Percentiles rank a stretch among this genome's conserved stretches.
Evolutionary conservation across 257 asterid species (phyloP).

Genomic region (Jasminum sambac): DNA sequence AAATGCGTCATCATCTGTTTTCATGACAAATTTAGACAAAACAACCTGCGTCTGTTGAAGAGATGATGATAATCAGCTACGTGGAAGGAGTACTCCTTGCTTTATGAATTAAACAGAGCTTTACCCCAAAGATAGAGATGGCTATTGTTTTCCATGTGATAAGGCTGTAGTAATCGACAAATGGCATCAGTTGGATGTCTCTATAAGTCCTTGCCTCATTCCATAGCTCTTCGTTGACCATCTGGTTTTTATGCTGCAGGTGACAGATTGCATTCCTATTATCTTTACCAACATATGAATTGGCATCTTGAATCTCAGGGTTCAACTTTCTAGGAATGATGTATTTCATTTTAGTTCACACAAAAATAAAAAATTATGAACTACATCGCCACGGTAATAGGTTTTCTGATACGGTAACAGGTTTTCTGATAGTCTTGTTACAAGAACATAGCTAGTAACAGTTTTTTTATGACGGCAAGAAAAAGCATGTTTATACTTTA

Average conservation of each 20-base stretch:
- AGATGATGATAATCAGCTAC: constrained; percentile 43
- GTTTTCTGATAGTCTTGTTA: neutral
- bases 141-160: constrained; percentile 94
- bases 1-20: constrained; percentile 98
- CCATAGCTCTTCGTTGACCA: constrained; percentile 98
- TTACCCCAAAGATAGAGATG: constrained; percentile 93
- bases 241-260: constrained; percentile 91
- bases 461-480: neutral
- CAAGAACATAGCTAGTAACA: neutral
- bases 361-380: neutral
- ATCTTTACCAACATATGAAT: neutral
- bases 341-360: neutral
- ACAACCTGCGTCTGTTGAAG: constrained; percentile 81
- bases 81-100: constrained; percentile 24
- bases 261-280: constrained; percentile 19
- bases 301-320: neutral
- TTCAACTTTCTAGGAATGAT: neutral
- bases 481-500: neutral
- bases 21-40: constrained; percentile 83
- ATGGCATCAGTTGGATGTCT: constrained; percentile 96
- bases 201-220: constrained; percentile 80
- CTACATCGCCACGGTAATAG: neutral
- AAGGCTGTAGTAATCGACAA: constrained; percentile 88
- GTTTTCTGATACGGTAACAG: too few species aligned
- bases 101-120: constrained; percentile 37